Conservation (phyloP, 352 stramenopile species). For the Aphanomyces euteiches region DNA sequence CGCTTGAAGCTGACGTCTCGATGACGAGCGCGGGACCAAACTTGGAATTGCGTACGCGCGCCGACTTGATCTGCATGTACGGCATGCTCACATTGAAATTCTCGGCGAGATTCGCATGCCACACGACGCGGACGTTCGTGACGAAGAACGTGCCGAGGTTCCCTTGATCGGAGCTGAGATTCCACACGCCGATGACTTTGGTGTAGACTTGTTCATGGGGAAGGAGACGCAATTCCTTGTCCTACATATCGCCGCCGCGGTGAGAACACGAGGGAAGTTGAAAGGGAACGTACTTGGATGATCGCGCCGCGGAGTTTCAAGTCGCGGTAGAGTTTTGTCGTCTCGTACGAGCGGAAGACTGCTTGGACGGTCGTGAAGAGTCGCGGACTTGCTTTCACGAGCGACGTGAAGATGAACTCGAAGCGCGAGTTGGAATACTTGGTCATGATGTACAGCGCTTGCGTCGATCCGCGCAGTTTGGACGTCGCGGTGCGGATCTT, state of each 20-base stretch:
- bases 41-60: constrained; percentile 82
- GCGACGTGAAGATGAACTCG: constrained; percentile 93
- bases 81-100: constrained; percentile 95
- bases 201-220: constrained; percentile 89
- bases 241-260: constrained; percentile 15
- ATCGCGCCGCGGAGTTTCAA: constrained; percentile 90
- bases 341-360: constrained; percentile 91
- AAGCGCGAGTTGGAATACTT: constrained; percentile 84
- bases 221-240: constrained; percentile 82
- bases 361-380: constrained; percentile 92
- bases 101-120: constrained; percentile 89
- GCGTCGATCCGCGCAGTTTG: constrained; percentile 85
- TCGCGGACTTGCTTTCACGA: constrained; percentile 87
- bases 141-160: constrained; percentile 92
- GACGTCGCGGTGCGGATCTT: constrained; percentile 88
- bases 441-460: constrained; percentile 90
- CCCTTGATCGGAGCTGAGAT: constrained; percentile 88
- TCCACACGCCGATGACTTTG: constrained; percentile 85
- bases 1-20: constrained; percentile 73
- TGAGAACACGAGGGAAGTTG: constrained; percentile 21
- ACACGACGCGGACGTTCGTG: constrained; percentile 91
- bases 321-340: constrained; percentile 89
- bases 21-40: constrained; percentile 89
- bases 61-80: constrained; percentile 91
- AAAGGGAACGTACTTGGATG: constrained; percentile 43